Percentiles rank a stretch among this genome's conserved stretches.
phyloP scores from a whole-genome alignment of 345 rosid genomes.

The Boechera retrofracta region DNA sequence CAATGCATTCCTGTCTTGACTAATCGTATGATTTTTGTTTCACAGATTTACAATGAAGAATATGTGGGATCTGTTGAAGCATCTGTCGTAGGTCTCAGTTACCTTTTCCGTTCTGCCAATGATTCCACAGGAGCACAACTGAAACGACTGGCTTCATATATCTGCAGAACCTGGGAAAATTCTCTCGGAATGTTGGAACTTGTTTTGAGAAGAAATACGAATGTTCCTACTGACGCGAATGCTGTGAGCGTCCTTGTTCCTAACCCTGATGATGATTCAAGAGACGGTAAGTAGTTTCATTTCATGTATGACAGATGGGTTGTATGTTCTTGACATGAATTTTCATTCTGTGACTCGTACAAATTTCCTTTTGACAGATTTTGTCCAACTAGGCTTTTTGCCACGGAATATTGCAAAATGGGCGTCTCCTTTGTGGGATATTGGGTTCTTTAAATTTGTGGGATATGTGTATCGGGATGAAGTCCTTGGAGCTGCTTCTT shows the following conservation, averaged over 20 bases:
- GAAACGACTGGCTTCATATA: conserved; percentile 69
- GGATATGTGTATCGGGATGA: conserved; percentile 76
- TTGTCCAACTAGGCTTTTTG: conserved; percentile 81
- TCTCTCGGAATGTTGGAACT: conserved; percentile 66
- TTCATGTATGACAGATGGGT: conserved; percentile 6
- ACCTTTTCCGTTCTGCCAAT: conserved; percentile 63
- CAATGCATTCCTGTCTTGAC: conserved; percentile 22
- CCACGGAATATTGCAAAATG: conserved; percentile 80
- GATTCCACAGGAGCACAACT: conserved; percentile 73
- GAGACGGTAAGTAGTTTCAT: conserved; percentile 55
- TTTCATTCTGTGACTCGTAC: neutral
- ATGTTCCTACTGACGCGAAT: conserved; percentile 71
- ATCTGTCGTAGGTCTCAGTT: conserved; percentile 86
- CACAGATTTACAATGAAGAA: conserved; percentile 45
- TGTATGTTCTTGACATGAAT: conserved; percentile 25
- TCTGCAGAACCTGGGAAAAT: conserved; percentile 58
- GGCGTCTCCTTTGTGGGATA: conserved; percentile 95
- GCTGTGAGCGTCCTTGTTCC: conserved; percentile 80
- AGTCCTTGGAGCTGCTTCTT: conserved; percentile 77
- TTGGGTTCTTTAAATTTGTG: conserved; percentile 69
- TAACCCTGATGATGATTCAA: conserved; percentile 58
- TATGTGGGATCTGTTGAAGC: conserved; percentile 73
- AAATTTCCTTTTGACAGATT: conserved; percentile 54
- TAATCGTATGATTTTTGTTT: conserved; percentile 20
- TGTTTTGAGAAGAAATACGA: conserved; percentile 78